phyloP scores from a whole-genome alignment of 1,284 basidiomycete genomes.

The Apiotrichum porosum region DNA sequence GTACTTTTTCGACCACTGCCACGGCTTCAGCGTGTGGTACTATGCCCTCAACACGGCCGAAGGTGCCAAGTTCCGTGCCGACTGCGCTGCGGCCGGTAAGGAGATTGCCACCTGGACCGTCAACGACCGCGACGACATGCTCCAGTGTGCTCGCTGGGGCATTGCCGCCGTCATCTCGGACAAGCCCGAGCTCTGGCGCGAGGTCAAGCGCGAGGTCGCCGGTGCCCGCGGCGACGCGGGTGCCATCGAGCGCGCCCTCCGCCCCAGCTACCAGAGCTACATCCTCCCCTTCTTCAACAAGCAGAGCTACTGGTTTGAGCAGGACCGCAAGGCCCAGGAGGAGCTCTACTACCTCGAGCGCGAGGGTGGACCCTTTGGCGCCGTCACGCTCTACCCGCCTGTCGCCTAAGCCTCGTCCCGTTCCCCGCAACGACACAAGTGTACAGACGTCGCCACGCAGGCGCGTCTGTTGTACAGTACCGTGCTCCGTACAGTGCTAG shows the following conservation, averaged over 20 bases:
- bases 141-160: constrained; percentile 90
- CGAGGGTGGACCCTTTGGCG: constrained; percentile 42
- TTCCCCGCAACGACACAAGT: no score
- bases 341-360: constrained; percentile 46
- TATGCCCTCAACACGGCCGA: constrained; percentile 66
- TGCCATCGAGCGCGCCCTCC: constrained; percentile 5
- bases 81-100: constrained; percentile 77
- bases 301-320: constrained; percentile 38
- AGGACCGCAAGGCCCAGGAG: constrained; percentile 31
- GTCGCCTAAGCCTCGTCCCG: no score
- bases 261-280: constrained; percentile 27
- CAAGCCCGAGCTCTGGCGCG: constrained; percentile 45
- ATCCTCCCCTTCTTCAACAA: constrained; percentile 27
- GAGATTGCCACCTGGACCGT: constrained; percentile 71
- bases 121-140: constrained; percentile 86
- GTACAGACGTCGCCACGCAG: no score
- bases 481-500: no score
- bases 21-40: constrained; percentile 86
- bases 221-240: constrained; percentile 8
- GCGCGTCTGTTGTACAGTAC: no score
- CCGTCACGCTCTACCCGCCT: constrained; percentile 14
- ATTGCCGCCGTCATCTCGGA: constrained; percentile 88
- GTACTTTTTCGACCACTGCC: constrained; percentile 87
- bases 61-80: constrained; percentile 63
- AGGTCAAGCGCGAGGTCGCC: constrained; percentile 32